Evolutionary conservation across 495 filamentous ascomycete species (phyloP).

Genomic region (Pyrenopolyporus hunteri): DNA sequence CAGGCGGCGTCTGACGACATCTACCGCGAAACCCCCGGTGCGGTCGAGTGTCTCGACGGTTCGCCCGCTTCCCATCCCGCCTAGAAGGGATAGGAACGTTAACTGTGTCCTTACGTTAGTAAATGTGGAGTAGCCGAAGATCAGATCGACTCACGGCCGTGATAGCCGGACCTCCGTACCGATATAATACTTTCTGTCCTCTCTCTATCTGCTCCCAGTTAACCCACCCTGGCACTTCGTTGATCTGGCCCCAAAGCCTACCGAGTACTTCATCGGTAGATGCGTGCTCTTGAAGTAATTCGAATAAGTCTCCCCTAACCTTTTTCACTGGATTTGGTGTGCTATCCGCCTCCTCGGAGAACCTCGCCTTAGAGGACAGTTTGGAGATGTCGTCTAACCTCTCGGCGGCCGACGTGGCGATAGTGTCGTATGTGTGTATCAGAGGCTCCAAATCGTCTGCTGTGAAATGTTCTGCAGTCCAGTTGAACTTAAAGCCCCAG

Average conservation of each 20-base stretch:
- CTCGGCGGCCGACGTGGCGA: constrained; percentile 69
- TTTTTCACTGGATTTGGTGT: constrained; percentile 28
- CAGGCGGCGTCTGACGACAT: constrained; percentile 70
- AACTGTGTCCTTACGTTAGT: constrained; percentile 45
- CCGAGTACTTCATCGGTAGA: constrained; percentile 61
- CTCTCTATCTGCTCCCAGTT: constrained; percentile 79
- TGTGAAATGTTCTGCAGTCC: constrained; percentile 69
- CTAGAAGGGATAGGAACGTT: constrained; percentile 69
- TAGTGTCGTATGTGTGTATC: constrained; percentile 68
- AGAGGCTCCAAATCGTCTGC: constrained; percentile 64
- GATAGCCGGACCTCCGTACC: constrained; percentile 71
- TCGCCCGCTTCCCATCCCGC: constrained; percentile 66
- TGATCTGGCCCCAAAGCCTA: constrained; percentile 70
- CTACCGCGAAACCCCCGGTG: constrained; percentile 77
- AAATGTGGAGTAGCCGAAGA: not conserved
- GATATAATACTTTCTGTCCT: constrained; percentile 72
- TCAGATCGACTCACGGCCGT: constrained; percentile 47
- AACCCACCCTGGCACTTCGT: constrained; percentile 77
- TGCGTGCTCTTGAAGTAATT: constrained; percentile 63
- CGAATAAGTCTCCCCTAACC: constrained; percentile 63
- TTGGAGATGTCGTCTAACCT: constrained; percentile 63
- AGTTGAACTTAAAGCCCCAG: constrained; percentile 75
- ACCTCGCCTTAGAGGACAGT: constrained; percentile 15
- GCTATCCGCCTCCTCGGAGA: not conserved
- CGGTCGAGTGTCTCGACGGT: constrained; percentile 77